Evolutionary conservation across 2,329 filamentous ascomycete species (phyloP).

Genomic region (Paraphaeosphaeria sporulosa): DNA sequence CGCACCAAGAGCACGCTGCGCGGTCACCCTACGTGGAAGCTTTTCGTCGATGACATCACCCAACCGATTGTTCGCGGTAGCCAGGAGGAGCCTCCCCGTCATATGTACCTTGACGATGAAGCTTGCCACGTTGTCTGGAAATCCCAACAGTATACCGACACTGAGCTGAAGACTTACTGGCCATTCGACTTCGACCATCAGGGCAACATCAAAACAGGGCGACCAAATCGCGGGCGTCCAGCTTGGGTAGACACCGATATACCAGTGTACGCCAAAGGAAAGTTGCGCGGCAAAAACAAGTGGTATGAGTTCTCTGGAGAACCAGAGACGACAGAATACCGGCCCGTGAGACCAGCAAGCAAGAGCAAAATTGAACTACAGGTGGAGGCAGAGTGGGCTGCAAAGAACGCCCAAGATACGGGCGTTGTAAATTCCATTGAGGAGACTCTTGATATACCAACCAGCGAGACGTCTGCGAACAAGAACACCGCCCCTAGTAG

Average conservation of each 20-base stretch:
- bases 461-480: background rate
- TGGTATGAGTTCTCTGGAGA: constrained; percentile 24
- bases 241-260: constrained; percentile 32
- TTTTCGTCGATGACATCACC: constrained; percentile 45
- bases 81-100: constrained; percentile 43
- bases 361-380: constrained; percentile 12
- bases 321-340: constrained; percentile 16
- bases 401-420: background rate
- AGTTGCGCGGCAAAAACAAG: constrained; percentile 20
- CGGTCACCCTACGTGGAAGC: constrained; percentile 50
- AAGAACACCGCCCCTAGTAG: background rate
- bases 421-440: background rate
- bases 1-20: constrained; percentile 13
- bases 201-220: constrained; percentile 39
- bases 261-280: constrained; percentile 20
- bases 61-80: constrained; percentile 33
- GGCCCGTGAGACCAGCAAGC: constrained; percentile 15
- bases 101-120: constrained; percentile 52
- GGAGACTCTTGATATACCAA: background rate
- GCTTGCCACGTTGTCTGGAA: constrained; percentile 44
- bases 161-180: constrained; percentile 42
- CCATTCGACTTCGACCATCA: constrained; percentile 48
- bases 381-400: constrained; percentile 8
- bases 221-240: constrained; percentile 49
- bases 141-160: constrained; percentile 37